A percentile compares a stretch with the other conserved stretches of the same genome.
Evolutionary conservation across 768 basidiomycete species (phyloP).

Genomic region (Podaxis pistillaris): DNA sequence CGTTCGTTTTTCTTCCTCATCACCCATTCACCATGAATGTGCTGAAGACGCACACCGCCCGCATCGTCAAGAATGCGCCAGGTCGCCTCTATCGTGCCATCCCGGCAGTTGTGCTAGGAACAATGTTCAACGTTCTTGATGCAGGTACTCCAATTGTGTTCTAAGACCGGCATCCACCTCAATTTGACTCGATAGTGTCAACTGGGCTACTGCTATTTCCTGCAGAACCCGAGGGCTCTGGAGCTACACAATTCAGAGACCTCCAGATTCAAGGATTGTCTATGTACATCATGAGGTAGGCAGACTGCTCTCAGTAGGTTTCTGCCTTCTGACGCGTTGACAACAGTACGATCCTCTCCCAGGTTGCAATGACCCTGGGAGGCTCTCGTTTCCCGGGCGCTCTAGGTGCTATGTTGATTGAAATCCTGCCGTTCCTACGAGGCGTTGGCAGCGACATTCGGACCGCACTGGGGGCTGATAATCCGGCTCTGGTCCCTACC

Average conservation of each 20-base stretch:
- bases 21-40: background rate
- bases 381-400: slow-evolving; percentile 17
- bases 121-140: slow-evolving; percentile 21
- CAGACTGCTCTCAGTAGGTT: background rate
- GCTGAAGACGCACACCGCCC: slow-evolving; percentile 2
- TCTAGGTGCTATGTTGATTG: slow-evolving; percentile 23
- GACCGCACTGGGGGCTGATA: slow-evolving; percentile 19
- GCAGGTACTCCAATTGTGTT: slow-evolving; percentile 10
- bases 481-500: slow-evolving; percentile 24
- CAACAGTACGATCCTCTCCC: too few species aligned
- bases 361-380: too few species aligned
- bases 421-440: slow-evolving; percentile 24
- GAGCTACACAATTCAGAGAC: slow-evolving; percentile 15
- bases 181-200: slow-evolving; percentile 17
- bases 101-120: slow-evolving; percentile 22
- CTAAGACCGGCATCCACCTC: background rate
- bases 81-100: slow-evolving; percentile 21
- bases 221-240: slow-evolving; percentile 10
- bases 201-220: slow-evolving; percentile 23
- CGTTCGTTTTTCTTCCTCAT: background rate
- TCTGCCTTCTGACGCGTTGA: too few species aligned
- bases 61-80: slow-evolving; percentile 13
- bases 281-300: slow-evolving; percentile 24
- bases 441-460: slow-evolving; percentile 21
- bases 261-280: slow-evolving; percentile 24